Evolutionary conservation across 306 rosid genomes (phyloP), one percentile per base, ranked within the genome.

Genomic region (Elaeagnus macrophylla): DNA sequence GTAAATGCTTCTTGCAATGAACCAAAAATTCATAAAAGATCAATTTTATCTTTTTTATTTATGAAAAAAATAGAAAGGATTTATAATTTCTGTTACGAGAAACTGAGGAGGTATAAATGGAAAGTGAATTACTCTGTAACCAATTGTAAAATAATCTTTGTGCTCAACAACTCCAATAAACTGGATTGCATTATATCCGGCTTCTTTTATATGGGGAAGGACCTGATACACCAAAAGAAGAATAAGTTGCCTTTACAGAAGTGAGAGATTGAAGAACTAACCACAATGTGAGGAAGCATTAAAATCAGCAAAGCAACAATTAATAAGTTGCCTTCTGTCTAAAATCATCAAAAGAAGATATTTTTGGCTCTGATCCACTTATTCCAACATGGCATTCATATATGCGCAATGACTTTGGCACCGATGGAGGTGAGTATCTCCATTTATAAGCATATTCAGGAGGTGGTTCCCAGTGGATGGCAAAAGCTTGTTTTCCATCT

Each of bases 371-470:
- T 51, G 95, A 78, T 68, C 97, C 97, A 79, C 97, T 86, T 51
- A 86, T 91, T 72, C 97, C 96, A 57, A 91, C 83, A 69, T 91
- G 97, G 67, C 93, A 89, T 82, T 91, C 97, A 53, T 91, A 91
- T 68, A 86, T 82, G 48, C 90, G 80, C 74, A 91, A 67, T 41
- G 97, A 79, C 11, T 72, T 78, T 48, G 93, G 93, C 44, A 59
- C 73, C 62, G 78, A 76, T 7, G 97, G 97, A 12, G 48, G 75
- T 40, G 57, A 10, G 63, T 86, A 68, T 77, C 70, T 80, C 97
- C 96, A 86, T 66, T 80, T 82, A 76, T 82, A 81, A 62, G 80
- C 83, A 19, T 65, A 44, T 67, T 86, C 96, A 37, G 95, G 97
- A 9, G 97, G 70, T 49, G 97, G 97, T 65, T 91, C 96, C 97